Evolutionary conservation across 805 yeast genomes (phyloP), one percentile per base, ranked within the genome.

Genomic region (Cyberlindnera mrakii): DNA sequence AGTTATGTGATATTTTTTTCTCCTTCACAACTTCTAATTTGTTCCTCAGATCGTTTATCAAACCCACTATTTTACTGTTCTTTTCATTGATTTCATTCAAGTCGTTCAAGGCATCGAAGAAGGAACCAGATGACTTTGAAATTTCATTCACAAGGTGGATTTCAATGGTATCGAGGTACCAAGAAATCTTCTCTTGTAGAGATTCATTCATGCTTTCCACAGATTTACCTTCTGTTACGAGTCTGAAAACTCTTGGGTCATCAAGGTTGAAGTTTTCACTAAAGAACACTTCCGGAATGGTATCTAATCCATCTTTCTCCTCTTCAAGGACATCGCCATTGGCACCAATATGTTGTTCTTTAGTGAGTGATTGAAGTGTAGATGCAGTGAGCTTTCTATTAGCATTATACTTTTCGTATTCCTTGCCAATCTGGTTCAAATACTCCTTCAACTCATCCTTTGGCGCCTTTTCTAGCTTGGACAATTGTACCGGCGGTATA

Each of bases 161-260:
- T 63, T 91, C 99, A 1, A 91, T 88, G 0, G 80, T 72, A 58
- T 93, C 98, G 43, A 93, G 68, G 56, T 89, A 88, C 63, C 80
- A 80, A 4, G 93, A 85, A 30, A 91, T 66, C 56, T 78, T 80
- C 35, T 88, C 95, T 55, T 84, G 96, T 15, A 90, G 61, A 9
- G 78, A 69, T 54, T 77, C 75, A 50, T 78, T 71, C 13, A 77
- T 57, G 6, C 69, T 64, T 35, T 71, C 70, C 17, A 78, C 65
- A 16, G 75, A 74, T 3, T 77, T 65, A 33, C 74, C 75, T 35
- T 80, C 88, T 13, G 85, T 72, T 3, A 90, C 96, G 45, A 75
- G 69, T 43, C 80, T 79, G 60, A 91, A 91, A 1, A 82, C 72
- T 44, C 96, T 72, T 6, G 96, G 96, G 58, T 93, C 88, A 53